These are phyloP conservation scores for Martensiomyces pterosporus DNA, from an alignment of 192 early-diverging fungal genomes.

Conservation along the genomic window DNA sequence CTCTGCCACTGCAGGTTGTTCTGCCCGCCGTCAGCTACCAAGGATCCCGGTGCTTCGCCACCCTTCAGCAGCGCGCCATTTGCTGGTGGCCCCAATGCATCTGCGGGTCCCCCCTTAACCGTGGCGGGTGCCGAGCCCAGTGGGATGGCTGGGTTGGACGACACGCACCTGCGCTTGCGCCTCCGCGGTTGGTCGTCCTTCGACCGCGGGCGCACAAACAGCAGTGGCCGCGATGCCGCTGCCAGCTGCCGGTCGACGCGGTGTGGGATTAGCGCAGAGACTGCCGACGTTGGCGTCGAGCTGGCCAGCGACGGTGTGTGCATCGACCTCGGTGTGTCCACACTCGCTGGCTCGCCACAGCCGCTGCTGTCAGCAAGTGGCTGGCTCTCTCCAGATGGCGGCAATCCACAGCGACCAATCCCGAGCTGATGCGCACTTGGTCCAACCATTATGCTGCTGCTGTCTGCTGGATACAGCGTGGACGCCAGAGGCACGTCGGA, in stretches of 20 bases:
- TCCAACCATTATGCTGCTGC: too few relatives aligned
- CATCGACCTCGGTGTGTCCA: too few relatives aligned
- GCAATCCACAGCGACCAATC: too few relatives aligned
- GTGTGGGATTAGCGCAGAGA: constrained; percentile 27
- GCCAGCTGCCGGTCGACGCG: constrained; percentile 48
- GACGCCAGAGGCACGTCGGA: too few relatives aligned
- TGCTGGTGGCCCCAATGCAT: not conserved
- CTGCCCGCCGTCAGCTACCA: constrained; percentile 11
- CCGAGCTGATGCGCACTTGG: too few relatives aligned
- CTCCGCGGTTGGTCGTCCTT: constrained; percentile 23
- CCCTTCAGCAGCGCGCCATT: too few relatives aligned
- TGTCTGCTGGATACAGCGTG: too few relatives aligned
- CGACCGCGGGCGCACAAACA: constrained; percentile 42
- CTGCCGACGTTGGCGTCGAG: not conserved
- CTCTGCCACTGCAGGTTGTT: constrained; percentile 46
- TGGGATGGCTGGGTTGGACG: constrained; percentile 9
- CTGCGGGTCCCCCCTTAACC: not conserved
- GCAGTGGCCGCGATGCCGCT: constrained; percentile 33
- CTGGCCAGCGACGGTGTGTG: not conserved
- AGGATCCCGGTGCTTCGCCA: too few relatives aligned
- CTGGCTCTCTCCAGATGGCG: too few relatives aligned
- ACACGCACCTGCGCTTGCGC: constrained; percentile 43
- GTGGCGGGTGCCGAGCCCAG: not conserved
- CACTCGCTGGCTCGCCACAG: too few relatives aligned
- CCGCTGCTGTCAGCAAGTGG: too few relatives aligned